phyloP scores from a whole-genome alignment of 352 stramenopile genomes.

The Phytophthora sp. region DNA sequence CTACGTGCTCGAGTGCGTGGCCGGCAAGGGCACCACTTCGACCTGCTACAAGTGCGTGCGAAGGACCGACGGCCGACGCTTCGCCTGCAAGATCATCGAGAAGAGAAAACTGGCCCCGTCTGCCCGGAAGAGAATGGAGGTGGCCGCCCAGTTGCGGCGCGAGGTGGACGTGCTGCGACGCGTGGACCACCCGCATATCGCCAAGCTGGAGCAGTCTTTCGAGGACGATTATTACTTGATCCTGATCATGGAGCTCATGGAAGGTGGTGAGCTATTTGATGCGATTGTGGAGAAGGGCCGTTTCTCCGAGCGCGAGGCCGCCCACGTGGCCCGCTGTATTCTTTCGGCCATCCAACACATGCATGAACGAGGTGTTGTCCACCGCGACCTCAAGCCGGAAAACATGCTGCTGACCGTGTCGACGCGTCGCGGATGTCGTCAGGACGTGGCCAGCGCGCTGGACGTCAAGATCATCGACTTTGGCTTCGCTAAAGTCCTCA shows the following conservation, averaged over 20 bases:
- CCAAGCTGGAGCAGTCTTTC: slow-evolving; percentile 69
- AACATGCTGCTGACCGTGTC: slow-evolving; percentile 69
- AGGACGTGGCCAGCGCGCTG: slow-evolving; percentile 26
- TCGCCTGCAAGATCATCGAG: slow-evolving; percentile 85
- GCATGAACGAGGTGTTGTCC: slow-evolving; percentile 71
- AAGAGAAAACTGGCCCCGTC: slow-evolving; percentile 64
- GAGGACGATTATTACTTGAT: slow-evolving; percentile 75
- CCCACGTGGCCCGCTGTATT: slow-evolving; percentile 56
- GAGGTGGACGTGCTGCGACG: slow-evolving; percentile 71
- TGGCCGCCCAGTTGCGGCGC: slow-evolving; percentile 62
- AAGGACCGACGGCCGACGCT: slow-evolving; percentile 47
- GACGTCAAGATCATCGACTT: slow-evolving; percentile 99
- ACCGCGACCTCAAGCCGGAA: slow-evolving; percentile 80
- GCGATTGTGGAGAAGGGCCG: slow-evolving; percentile 72
- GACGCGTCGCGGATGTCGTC: slow-evolving; percentile 20
- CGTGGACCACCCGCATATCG: slow-evolving; percentile 74
- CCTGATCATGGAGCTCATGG: slow-evolving; percentile 77
- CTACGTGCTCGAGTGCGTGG: slow-evolving; percentile 67
- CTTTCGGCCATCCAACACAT: slow-evolving; percentile 80
- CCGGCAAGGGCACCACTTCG: slow-evolving; percentile 72
- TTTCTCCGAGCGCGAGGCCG: slow-evolving; percentile 63
- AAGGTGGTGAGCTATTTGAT: slow-evolving; percentile 84
- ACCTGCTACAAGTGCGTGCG: slow-evolving; percentile 72
- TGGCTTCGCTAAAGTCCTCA: slow-evolving; percentile 94
- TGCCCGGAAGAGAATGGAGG: slow-evolving; percentile 52